Evolutionary conservation across 192 early-diverging fungal species (phyloP).

Genomic region (Backusella circina): DNA sequence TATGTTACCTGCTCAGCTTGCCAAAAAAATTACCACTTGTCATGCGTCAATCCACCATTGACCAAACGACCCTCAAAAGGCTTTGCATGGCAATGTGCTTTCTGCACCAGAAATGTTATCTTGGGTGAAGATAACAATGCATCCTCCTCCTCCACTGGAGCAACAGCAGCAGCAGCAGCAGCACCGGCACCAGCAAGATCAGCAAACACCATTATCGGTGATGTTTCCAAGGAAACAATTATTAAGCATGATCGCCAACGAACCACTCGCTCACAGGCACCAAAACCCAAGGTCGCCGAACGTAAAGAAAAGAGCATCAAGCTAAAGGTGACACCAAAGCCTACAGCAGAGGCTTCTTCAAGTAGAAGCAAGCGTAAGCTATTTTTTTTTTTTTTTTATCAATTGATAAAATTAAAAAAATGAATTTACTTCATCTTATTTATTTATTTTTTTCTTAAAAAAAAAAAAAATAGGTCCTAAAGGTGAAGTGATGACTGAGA

Average conservation of each 20-base stretch:
- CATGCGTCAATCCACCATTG: constrained; percentile 79
- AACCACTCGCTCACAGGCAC: neutral
- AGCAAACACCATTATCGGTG: neutral
- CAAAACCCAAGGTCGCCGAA: neutral
- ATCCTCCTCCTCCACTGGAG: neutral
- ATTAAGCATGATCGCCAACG: neutral
- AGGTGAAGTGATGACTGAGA: constrained; percentile 40
- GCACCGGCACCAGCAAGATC: neutral
- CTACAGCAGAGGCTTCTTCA: neutral
- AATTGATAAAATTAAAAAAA: no score
- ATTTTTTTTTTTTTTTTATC: no score
- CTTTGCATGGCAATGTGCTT: constrained; percentile 83
- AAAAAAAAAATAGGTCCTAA: constrained; percentile 33
- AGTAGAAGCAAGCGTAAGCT: neutral
- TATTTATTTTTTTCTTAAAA: no score
- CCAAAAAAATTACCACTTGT: constrained; percentile 74
- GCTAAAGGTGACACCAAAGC: neutral
- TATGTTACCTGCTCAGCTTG: constrained; percentile 78
- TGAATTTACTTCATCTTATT: no score
- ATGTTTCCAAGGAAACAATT: neutral
- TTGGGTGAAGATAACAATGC: neutral
- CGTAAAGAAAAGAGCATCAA: neutral
- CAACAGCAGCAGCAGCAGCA: neutral
- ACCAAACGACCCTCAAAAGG: constrained; percentile 76
- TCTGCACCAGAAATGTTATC: constrained; percentile 49